A percentile compares a stretch with the other conserved stretches of the same genome.
phyloP scores from a whole-genome alignment of 257 asterid genomes.

The Ballota nigra region DNA sequence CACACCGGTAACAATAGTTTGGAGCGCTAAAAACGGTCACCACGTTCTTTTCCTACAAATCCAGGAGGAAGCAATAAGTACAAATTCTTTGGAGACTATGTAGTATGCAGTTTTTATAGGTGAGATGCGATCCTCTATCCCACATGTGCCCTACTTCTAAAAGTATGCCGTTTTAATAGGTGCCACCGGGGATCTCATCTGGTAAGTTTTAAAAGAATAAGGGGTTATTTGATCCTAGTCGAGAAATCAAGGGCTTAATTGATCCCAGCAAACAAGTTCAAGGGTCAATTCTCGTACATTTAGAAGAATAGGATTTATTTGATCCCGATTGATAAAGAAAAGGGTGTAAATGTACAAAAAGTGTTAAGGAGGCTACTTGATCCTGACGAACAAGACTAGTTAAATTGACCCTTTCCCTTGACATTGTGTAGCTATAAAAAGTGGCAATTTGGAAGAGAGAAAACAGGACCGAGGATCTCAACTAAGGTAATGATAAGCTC shows the following conservation, averaged over 20 bases:
- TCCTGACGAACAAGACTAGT: no score
- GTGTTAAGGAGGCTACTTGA: no score
- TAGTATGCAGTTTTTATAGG: neutral
- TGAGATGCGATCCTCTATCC: neutral
- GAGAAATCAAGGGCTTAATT: no score
- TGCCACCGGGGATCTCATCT: neutral
- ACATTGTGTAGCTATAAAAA: neutral
- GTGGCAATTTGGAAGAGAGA: neutral
- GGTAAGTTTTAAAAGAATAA: no score
- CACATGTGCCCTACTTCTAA: neutral
- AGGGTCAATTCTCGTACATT: no score
- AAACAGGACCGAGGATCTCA: neutral
- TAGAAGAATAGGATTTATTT: no score
- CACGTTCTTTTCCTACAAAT: conserved; percentile 85
- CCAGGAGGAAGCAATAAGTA: neutral
- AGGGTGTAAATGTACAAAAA: no score
- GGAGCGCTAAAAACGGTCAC: conserved; percentile 98
- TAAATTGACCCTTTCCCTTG: no score
- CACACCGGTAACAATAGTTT: conserved; percentile 96
- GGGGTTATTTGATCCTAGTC: no score
- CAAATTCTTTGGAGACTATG: neutral
- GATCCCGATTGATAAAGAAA: no score
- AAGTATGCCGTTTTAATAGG: neutral
- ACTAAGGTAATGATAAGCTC: neutral
- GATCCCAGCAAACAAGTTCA: no score